Evolutionary conservation across 2,329 filamentous ascomycete genomes (phyloP).

Genomic region (Calonectria pauciramosa): DNA sequence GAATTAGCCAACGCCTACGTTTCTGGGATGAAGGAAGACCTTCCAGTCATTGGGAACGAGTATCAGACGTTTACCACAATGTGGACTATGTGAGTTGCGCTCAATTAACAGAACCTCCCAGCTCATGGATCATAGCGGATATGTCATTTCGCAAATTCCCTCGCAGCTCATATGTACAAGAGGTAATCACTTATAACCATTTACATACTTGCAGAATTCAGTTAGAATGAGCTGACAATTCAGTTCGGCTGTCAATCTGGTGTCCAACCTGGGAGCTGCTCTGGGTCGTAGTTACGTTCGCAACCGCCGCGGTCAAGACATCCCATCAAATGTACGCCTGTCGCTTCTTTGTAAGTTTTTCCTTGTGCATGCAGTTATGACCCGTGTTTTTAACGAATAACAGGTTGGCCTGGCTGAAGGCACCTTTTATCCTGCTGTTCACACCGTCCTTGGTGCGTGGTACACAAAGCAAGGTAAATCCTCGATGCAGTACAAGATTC

Average conservation of each 20-base stretch:
- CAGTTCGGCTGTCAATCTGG: neutral
- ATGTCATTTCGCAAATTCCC: conserved; percentile 1
- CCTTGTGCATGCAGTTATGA: no score
- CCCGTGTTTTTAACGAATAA: neutral
- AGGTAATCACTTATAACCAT: neutral
- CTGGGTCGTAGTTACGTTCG: neutral
- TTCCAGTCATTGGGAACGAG: neutral
- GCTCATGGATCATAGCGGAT: neutral
- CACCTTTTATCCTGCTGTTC: neutral
- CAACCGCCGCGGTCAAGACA: neutral
- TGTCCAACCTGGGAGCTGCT: neutral
- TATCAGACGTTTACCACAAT: conserved; percentile 7
- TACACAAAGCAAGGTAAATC: neutral
- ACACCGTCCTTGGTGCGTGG: conserved; percentile 1
- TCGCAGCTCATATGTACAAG: neutral
- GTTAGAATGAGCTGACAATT: neutral
- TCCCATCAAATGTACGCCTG: conserved; percentile 1
- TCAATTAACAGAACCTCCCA: no score
- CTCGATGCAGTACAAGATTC: neutral
- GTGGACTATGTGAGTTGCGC: neutral
- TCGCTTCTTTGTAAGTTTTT: neutral
- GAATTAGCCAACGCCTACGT: neutral
- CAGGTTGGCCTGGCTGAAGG: neutral
- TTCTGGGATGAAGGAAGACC: conserved; percentile 4
- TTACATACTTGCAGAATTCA: neutral